Evolutionary conservation across 768 basidiomycete genomes (phyloP), one percentile per base, ranked within the genome.

Genomic region (Mycena vitilis): DNA sequence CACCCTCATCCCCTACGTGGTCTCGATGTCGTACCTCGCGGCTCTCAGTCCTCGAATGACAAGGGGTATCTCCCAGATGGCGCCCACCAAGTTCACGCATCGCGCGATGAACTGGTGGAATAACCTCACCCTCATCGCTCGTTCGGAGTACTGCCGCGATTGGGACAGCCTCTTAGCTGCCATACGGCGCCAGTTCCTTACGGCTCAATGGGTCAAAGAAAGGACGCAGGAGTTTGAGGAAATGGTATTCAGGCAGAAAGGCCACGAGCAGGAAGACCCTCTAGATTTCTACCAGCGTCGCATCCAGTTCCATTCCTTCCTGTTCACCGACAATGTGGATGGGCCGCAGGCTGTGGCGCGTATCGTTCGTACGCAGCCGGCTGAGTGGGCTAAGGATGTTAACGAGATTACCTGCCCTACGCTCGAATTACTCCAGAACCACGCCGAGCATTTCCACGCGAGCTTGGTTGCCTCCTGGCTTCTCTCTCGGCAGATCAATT

Each of bases 231-330:
- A 62, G 37, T 62, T 54, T 18, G 44, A 68, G 47, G 45, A 54
- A 22, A 68, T 68, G 66, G 0, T 6, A 1, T 62, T 62, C 60
- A 44, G 45, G 16, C 60, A 68, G 34, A 37, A 23, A 34, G 59
- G 66, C 4, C 60, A 48, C 23, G 45, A 48, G 34, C 4, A 22
- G 5, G 66, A 68, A 37, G 60, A 61, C 3, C 66, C 66, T 2
- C 1, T 68, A 8, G 53, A 68, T 16, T 68, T 68, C 59, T 60
- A 47, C 40, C 65, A 61, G 52, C 37, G 65, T 0, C 59, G 65
- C 38, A 36, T 56, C 18, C 2, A 53, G n/a, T 47, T n/a, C 42
- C 51, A 53, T 8, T 36, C 40, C 45, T 66, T 66, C 65, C n/a
- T n/a, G n/a, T n/a, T n/a, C n/a, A n/a, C n/a, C n/a, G n/a, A n/a